Conservation (phyloP, 768 basidiomycete species). For the Phanerodontia chrysosporium region DNA sequence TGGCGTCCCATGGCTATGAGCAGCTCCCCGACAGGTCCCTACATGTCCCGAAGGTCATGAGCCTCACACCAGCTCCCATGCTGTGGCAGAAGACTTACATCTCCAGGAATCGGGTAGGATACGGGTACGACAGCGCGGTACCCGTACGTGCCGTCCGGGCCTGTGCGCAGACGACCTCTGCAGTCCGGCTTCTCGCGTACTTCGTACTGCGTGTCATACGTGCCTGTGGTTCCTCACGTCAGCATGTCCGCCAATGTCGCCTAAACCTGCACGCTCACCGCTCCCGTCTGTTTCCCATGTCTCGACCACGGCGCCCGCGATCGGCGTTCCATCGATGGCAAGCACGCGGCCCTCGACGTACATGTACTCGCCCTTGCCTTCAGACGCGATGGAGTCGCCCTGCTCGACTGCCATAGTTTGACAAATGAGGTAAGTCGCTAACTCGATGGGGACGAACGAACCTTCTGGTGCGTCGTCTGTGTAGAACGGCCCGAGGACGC, state of each 20-base stretch:
- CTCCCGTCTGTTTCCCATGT: conserved; percentile 80
- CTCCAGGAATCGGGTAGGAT: conserved; percentile 73
- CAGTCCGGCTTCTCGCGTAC: conserved; percentile 62
- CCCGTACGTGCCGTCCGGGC: conserved; percentile 58
- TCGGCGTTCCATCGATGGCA: conserved; percentile 55
- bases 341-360: conserved; percentile 71
- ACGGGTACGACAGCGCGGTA: conserved; percentile 72
- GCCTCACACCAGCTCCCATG: conserved; percentile 13
- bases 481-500: conserved; percentile 80
- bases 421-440: not conserved
- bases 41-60: not conserved
- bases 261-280: conserved; percentile 34
- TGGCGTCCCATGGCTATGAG: conserved; percentile 58
- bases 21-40: conserved; percentile 71
- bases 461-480: conserved; percentile 73
- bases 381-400: conserved; percentile 79
- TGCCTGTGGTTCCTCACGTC: conserved; percentile 12
- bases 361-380: conserved; percentile 84
- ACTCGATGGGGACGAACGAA: conserved; percentile 20
- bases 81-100: conserved; percentile 33
- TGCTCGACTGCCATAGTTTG: conserved; percentile 41
- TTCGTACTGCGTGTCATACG: conserved; percentile 50
- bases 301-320: conserved; percentile 64
- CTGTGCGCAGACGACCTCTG: conserved; percentile 58
- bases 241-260: not conserved